Base-by-base conservation (phyloP, 352 stramenopile species). In the Globisporangium alternatum region DNA sequence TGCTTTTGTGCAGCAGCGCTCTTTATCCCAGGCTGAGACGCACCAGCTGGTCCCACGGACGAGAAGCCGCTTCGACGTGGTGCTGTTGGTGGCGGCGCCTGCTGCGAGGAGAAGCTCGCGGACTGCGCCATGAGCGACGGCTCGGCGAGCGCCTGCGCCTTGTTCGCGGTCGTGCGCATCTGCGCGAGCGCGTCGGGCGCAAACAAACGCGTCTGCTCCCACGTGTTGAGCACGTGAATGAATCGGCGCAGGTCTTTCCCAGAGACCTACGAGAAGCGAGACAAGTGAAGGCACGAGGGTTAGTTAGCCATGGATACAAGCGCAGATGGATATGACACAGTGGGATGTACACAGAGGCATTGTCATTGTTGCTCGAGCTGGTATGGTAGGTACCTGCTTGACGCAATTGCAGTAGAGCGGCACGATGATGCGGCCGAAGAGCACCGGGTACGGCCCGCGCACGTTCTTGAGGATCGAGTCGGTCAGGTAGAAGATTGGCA, bases 391-490 rank as follows among this genome's bases (percentile, higher is more conserved):
- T 75, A 94, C 85, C 75, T 91, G 80, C 30, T 79, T 78, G 48
- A 94, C 83, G 62, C 86, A 94, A 64, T 95, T 93, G 71, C 84
- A 90, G 67, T 93, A 96, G 19, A 96, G 74, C 54, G 82, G 82
- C 12, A 91, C 81, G 41, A 96, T 90, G 52, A 85, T 86, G 33
- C 72, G 69, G 2, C 75, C 71, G 28, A 96, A 87, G 0, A 96
- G 78, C 33, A 72, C 25, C 9, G 83, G 43, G 68, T 96, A 96
- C 53, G 83, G 80, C 0, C 85, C 87, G 13, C 79, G 68, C 8
- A 96, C 81, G 60, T 96, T 96, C 77, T 95, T 96, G 39, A 96
- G 74, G 63, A 96, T 96, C 13, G 89, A 96, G 67, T 96, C 89
- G 10, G 87, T 96, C 22, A 96, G 69, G 69, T 96, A 96, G 64